Conservation (phyloP, 495 filamentous ascomycete species). For the Thozetella sp. region DNA sequence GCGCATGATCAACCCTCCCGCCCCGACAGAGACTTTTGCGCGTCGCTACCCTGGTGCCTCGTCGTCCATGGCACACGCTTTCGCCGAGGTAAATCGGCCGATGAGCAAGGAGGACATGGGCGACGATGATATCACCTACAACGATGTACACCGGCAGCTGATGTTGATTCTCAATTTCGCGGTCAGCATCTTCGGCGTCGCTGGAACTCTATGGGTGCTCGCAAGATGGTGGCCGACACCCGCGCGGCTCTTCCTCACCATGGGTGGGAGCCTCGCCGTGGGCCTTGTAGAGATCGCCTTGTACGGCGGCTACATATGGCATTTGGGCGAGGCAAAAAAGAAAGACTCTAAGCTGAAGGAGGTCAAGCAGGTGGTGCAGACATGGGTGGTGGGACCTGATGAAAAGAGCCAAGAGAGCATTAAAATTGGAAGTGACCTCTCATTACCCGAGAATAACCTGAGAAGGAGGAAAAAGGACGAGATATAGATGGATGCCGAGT, state of each 20-base stretch:
- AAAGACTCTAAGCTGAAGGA: slow-evolving; percentile 67
- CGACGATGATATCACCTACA: slow-evolving; percentile 60
- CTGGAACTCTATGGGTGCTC: slow-evolving; percentile 71
- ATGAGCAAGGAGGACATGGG: slow-evolving; percentile 36
- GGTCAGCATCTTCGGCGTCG: slow-evolving; percentile 71
- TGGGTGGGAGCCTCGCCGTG: slow-evolving; percentile 70
- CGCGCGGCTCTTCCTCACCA: slow-evolving; percentile 65
- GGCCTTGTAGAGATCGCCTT: slow-evolving; percentile 86
- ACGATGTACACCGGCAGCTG: slow-evolving; percentile 75
- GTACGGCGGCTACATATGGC: slow-evolving; percentile 83
- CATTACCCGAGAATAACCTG: slow-evolving; percentile 21
- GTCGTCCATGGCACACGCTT: slow-evolving; percentile 43
- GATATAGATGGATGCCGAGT: neutral
- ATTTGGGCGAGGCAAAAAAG: slow-evolving; percentile 71
- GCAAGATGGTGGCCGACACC: slow-evolving; percentile 72
- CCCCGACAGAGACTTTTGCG: slow-evolving; percentile 55
- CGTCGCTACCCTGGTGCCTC: slow-evolving; percentile 56
- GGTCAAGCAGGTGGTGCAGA: slow-evolving; percentile 68
- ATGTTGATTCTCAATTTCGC: slow-evolving; percentile 75
- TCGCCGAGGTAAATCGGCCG: slow-evolving; percentile 46
- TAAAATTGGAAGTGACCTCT: slow-evolving; percentile 11
- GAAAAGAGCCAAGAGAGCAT: slow-evolving; percentile 36
- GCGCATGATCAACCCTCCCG: slow-evolving; percentile 66
- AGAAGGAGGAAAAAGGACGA: slow-evolving; percentile 28
- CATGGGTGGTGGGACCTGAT: slow-evolving; percentile 66